Evolutionary conservation across 2,329 filamentous ascomycete species (phyloP), one percentile per base, ranked within the genome.

Genomic region (Biscogniauxia marginata): DNA sequence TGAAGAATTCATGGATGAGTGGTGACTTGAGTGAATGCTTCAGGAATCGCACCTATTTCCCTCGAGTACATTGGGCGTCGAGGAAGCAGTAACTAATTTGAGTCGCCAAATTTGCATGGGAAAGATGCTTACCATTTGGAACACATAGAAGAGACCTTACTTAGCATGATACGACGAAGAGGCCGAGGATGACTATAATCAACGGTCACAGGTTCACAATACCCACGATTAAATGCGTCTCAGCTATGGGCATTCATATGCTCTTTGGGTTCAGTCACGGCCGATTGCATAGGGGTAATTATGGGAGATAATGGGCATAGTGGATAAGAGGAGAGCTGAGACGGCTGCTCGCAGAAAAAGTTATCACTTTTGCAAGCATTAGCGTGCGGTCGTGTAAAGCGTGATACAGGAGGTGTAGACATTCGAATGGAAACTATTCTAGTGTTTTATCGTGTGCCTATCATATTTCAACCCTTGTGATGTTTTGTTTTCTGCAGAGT

Each of bases 51-150:
- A 49, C 52, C 54, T 55, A 50, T 54, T 53, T 46, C 52, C 53
- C 34, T 39, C 18, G 47, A 50, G 56, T 52, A 50, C 21, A 23
- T 44, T 39, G 54, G 56, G 58, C 56, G 46, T 65, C 61, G 50
- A 60, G 60, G 58, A 50, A 56, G 46, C 56, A 51, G 52, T 50
- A 56, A 44, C 55, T 61, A 57, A 61, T 63, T 57, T 62, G 60
- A 55, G 39, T 57, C 52, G 48, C 46, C 53, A 63, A 53, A 63
- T 67, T 65, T 66, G 63, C 58, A 64, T 65, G 65, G 61, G 55
- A 61, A 63, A 57, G 60, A 50, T 61, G 59, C 46, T 56, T 55
- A 43, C 53, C 51, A 58, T 63, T 59, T 61, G 58, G 53, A 57
- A 57, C 49, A 59, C 46, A 63, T 59, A 61, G 57, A 63, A 45